Base-by-base conservation (phyloP, 352 stramenopile species). In the Pythium apleroticum region DNA sequence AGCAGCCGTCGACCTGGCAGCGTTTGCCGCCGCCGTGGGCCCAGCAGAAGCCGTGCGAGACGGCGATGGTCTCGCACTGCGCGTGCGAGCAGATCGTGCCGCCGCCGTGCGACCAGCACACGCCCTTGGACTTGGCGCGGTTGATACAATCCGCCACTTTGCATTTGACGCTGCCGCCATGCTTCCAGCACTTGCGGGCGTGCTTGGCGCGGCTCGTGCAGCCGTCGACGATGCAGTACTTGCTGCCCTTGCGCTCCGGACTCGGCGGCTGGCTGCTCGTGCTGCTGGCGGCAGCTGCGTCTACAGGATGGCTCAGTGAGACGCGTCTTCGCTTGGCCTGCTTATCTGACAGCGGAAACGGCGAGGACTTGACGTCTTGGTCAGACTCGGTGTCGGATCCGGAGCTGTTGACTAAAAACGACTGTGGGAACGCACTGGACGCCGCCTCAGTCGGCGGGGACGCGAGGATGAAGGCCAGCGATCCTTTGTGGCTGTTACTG, bases 81-180 rank as follows among this genome's bases (percentile, higher is more conserved):
- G 69, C 64, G 53, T 83, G 72, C 4, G 74, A 74, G 52, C 80
- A 89, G 55, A 68, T 69, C 22, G 73, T 89, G 55, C 80, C 80
- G 3, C 80, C 80, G 8, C 80, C 80, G 19, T 87, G 78, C 35
- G 78, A 84, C 78, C 78, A 87, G 61, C 78, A 87, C 3, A 87
- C 74, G 63, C 78, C 74, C 62, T 82, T 80, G 50, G 73, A 83
- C 78, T 87, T 87, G 64, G 78, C 78, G 24, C 78, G 75, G 55
- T 89, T 89, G 39, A 66, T 71, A 66, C 82, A 91, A 41, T 83
- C 79, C 2, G 69, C 3, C 22, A 83, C 65, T 49, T 82, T 88
- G 68, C 81, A 90, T 24, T 72, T 70, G 33, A 84, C 73, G 45
- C 64, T 83, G 12, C 78, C 78, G 53, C 78, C 78, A 53, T 88